These are phyloP conservation scores for Clonostachys chloroleuca DNA, from an alignment of 2,329 filamentous ascomycete species.

Conservation along the genomic window DNA sequence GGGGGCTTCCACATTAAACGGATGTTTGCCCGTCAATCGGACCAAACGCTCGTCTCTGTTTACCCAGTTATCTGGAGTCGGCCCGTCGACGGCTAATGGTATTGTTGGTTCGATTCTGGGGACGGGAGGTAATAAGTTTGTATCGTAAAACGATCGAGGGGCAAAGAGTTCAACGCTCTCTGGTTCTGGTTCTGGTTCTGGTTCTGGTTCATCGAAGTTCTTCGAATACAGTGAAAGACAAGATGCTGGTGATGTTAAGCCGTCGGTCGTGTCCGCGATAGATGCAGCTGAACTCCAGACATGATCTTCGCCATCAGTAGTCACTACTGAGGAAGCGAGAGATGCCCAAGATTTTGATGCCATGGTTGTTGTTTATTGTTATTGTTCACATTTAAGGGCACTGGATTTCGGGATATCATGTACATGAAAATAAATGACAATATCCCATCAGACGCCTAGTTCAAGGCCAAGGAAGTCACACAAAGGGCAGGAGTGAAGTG, in stretches of 20 bases:
- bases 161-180: background rate
- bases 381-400: too few species aligned
- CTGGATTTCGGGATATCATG: too few species aligned
- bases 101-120: background rate
- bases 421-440: too few species aligned
- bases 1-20: constrained; percentile 42
- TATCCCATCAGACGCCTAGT: too few species aligned
- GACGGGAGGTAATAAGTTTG: background rate
- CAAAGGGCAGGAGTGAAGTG: too few species aligned
- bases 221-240: background rate
- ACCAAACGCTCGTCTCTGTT: constrained; percentile 39
- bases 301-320: too few species aligned
- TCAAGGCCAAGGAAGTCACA: too few species aligned
- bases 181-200: background rate
- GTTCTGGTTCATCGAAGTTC: background rate
- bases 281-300: too few species aligned
- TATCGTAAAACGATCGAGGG: background rate
- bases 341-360: too few species aligned
- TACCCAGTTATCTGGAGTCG: constrained; percentile 49
- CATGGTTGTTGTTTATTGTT: too few species aligned
- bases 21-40: constrained; percentile 46
- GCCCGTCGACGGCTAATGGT: constrained; percentile 29
- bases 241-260: background rate
- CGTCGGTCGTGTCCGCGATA: too few species aligned
- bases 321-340: too few species aligned